Percentiles rank a stretch among this genome's conserved stretches.
These are phyloP conservation scores for Curvularia spicifera DNA, from an alignment of 2,329 filamentous ascomycete genomes.

Conservation along the genomic window DNA sequence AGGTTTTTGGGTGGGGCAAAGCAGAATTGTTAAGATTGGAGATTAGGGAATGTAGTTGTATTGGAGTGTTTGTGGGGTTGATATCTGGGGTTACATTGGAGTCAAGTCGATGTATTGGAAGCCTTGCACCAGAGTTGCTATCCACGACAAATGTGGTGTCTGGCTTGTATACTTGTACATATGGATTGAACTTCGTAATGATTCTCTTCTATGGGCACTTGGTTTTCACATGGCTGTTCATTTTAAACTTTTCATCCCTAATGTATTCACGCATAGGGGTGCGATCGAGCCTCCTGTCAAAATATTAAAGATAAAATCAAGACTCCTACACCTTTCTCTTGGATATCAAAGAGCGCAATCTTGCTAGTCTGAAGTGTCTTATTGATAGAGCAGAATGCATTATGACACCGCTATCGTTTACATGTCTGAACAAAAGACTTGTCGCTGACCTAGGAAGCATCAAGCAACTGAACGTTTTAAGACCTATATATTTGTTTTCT, in stretches of 20 bases:
- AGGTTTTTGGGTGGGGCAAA: background rate
- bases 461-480: too few species aligned
- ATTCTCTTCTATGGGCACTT: too few species aligned
- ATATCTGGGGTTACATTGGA: background rate
- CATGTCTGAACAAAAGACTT: too few species aligned
- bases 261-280: background rate
- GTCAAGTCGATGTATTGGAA: background rate
- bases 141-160: too few species aligned
- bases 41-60: background rate
- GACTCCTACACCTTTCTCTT: background rate
- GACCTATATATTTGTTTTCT: too few species aligned
- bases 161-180: too few species aligned
- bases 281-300: background rate
- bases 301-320: background rate
- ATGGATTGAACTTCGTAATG: too few species aligned
- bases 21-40: background rate
- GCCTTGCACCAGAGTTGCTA: background rate
- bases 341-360: background rate
- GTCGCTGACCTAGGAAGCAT: too few species aligned
- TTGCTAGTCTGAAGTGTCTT: background rate
- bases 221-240: background rate
- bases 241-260: background rate
- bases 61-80: background rate
- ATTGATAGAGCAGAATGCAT: too few species aligned
- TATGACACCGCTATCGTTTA: too few species aligned